Percentiles rank a stretch among this genome's conserved stretches.
Evolutionary conservation across 345 rosid genomes (phyloP).

Genomic region (Pistacia vera): DNA sequence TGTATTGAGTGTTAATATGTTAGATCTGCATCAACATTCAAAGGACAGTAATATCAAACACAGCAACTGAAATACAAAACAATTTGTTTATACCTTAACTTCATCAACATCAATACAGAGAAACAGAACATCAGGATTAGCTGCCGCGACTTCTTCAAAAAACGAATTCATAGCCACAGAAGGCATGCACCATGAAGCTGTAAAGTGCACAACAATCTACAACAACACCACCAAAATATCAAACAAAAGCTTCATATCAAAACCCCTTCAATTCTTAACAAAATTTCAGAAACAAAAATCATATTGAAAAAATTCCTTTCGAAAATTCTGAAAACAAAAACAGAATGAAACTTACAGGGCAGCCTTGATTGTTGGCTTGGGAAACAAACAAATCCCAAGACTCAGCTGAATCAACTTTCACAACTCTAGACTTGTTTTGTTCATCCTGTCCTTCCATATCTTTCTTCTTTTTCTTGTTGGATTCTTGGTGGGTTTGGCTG

Average conservation of each 20-base stretch:
- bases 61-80: neutral
- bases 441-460: slow-evolving; percentile 48
- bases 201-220: slow-evolving; percentile 84
- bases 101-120: slow-evolving; percentile 91
- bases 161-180: slow-evolving; percentile 85
- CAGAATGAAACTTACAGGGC: slow-evolving; percentile 55
- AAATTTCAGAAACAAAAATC: too few species aligned
- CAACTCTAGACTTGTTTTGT: slow-evolving; percentile 54
- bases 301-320: too few species aligned
- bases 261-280: neutral
- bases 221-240: slow-evolving; percentile 10
- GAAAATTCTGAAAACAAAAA: neutral
- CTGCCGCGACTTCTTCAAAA: slow-evolving; percentile 68
- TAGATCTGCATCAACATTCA: neutral
- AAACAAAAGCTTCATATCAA: neutral
- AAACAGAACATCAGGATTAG: slow-evolving; percentile 66
- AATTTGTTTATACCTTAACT: slow-evolving; percentile 52
- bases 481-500: neutral
- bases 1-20: neutral
- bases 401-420: slow-evolving; percentile 60
- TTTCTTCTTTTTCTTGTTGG: slow-evolving; percentile 2
- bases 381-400: slow-evolving; percentile 67
- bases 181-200: slow-evolving; percentile 92
- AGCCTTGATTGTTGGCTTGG: slow-evolving; percentile 61
- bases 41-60: neutral